phyloP scores from a whole-genome alignment of 2,329 filamentous ascomycete species.

The Aureobasidium musti region DNA sequence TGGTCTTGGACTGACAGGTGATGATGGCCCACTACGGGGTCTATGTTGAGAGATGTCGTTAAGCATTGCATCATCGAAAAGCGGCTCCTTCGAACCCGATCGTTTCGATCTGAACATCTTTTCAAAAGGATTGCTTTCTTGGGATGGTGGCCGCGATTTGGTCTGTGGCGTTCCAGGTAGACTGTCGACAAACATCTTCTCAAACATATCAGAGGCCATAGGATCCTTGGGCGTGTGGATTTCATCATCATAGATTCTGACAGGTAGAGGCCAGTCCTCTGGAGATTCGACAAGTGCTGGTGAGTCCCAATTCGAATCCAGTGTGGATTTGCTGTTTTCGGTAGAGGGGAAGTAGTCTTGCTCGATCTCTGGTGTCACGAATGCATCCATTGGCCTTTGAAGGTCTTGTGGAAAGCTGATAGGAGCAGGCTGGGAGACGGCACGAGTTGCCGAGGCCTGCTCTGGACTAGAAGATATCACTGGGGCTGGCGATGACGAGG shows the following conservation, averaged over 20 bases:
- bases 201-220: conserved; percentile 39
- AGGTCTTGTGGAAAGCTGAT: background rate
- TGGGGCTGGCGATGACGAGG: background rate
- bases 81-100: conserved; percentile 11
- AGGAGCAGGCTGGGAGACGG: background rate
- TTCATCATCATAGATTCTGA: conserved; percentile 22
- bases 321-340: conserved; percentile 22
- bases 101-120: conserved; percentile 17
- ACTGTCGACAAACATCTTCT: conserved; percentile 40
- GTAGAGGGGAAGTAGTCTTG: conserved; percentile 21
- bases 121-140: conserved; percentile 26
- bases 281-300: conserved; percentile 16
- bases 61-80: conserved; percentile 19
- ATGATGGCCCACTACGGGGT: conserved; percentile 12
- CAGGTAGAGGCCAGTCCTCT: conserved; percentile 31
- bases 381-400: conserved; percentile 11
- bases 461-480: background rate
- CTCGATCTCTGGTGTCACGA: conserved; percentile 20
- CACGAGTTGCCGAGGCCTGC: background rate
- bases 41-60: background rate
- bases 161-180: conserved; percentile 34
- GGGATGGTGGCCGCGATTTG: conserved; percentile 18
- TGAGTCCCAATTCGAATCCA: conserved; percentile 23
- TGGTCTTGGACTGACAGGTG: background rate
- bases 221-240: conserved; percentile 33